Percentiles rank a stretch among this genome's conserved stretches.
Conservation (phyloP, 2,329 filamentous ascomycete species). For the Hypoxylon sp. region DNA sequence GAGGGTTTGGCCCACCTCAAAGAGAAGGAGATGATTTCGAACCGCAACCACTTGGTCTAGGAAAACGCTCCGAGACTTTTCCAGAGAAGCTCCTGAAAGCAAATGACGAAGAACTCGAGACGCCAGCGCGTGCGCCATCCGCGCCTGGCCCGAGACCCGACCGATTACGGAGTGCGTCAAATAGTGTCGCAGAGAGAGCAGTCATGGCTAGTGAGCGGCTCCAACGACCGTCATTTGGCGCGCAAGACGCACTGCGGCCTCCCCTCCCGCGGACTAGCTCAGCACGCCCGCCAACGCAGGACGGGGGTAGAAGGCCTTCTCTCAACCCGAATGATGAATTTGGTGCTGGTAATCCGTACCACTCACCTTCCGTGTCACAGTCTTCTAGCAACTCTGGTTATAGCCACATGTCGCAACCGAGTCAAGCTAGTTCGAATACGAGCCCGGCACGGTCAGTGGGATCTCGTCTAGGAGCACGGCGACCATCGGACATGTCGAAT, state of each 20-base stretch:
- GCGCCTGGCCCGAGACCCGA: conserved; percentile 63
- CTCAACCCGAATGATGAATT: conserved; percentile 73
- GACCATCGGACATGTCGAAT: conserved; percentile 61
- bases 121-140: conserved; percentile 63
- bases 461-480: conserved; percentile 54
- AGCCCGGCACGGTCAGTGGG: conserved; percentile 65
- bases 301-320: conserved; percentile 57
- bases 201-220: conserved; percentile 48
- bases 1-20: conserved; percentile 68
- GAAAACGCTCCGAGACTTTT: conserved; percentile 68
- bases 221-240: conserved; percentile 61
- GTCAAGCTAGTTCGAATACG: conserved; percentile 73
- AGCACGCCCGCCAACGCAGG: conserved; percentile 60
- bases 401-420: conserved; percentile 64
- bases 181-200: conserved; percentile 45
- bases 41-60: conserved; percentile 56
- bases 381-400: conserved; percentile 75
- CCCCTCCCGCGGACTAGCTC: conserved; percentile 68
- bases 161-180: conserved; percentile 52
- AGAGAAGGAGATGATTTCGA: conserved; percentile 57
- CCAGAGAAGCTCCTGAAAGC: conserved; percentile 57
- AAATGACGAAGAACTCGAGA: conserved; percentile 50
- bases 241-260: conserved; percentile 65
- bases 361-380: conserved; percentile 73
- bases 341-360: conserved; percentile 74